Evolutionary conservation across 805 yeast species (phyloP).

Genomic region (Metschnikowia lunata): DNA sequence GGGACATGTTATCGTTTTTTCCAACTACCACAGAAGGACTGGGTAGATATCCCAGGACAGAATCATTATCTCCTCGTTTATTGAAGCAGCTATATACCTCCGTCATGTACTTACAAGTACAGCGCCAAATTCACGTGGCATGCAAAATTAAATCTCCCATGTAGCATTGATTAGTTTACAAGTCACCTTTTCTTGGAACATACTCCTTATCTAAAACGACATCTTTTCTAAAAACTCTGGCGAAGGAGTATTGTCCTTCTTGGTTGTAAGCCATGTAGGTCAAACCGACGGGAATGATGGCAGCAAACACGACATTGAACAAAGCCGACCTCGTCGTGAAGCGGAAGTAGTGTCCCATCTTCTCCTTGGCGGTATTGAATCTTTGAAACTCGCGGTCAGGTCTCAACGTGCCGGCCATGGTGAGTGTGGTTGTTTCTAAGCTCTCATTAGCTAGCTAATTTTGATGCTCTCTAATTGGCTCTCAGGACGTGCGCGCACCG

Average conservation of each 20-base stretch:
- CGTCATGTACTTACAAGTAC: too few species aligned
- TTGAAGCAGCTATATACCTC: too few species aligned
- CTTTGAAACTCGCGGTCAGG: constrained; percentile 41
- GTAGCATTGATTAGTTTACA: constrained; percentile 17
- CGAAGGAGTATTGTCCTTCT: constrained; percentile 35
- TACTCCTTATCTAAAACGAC: constrained; percentile 35
- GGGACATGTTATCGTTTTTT: too few species aligned
- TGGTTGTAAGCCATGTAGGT: constrained; percentile 32
- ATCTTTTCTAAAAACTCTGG: constrained; percentile 33
- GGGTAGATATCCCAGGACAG: too few species aligned
- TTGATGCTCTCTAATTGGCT: constrained; percentile 18
- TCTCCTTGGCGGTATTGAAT: constrained; percentile 41
- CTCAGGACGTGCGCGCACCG: constrained; percentile 14
- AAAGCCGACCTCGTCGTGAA: constrained; percentile 36
- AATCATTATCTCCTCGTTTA: too few species aligned
- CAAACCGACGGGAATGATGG: constrained; percentile 35
- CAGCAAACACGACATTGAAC: constrained; percentile 36
- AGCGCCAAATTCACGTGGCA: too few species aligned
- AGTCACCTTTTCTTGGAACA: constrained; percentile 42
- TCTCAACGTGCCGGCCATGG: constrained; percentile 42
- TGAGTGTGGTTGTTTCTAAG: constrained; percentile 1
- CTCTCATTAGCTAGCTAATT: constrained; percentile 1
- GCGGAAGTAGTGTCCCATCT: constrained; percentile 38
- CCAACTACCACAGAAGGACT: too few species aligned
- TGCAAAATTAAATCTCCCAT: too few species aligned